phyloP scores from a whole-genome alignment of 139 green algal genomes.

The Micromonas pusilla region DNA sequence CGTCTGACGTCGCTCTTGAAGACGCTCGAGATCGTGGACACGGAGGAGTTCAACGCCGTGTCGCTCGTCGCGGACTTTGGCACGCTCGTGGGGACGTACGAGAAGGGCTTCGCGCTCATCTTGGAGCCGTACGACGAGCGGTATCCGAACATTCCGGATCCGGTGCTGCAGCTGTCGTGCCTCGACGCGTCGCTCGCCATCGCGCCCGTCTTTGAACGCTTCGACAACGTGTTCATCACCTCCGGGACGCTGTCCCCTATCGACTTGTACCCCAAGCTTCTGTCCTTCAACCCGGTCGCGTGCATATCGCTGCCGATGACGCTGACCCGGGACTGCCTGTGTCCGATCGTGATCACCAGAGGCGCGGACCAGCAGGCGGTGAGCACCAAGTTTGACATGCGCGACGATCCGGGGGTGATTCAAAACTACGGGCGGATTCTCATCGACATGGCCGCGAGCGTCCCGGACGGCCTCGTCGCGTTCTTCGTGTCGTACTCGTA shows the following conservation, averaged over 20 bases:
- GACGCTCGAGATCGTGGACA: slow-evolving; percentile 92
- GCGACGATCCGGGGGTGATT: slow-evolving; percentile 41
- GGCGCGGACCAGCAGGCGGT: slow-evolving; percentile 85
- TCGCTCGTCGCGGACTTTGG: slow-evolving; percentile 93
- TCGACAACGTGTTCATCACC: slow-evolving; percentile 95
- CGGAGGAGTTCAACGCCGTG: slow-evolving; percentile 82
- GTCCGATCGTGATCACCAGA: slow-evolving; percentile 87
- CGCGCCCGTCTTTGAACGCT: slow-evolving; percentile 85
- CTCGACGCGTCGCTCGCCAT: slow-evolving; percentile 94
- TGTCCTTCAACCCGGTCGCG: slow-evolving; percentile 90
- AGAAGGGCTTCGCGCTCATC: slow-evolving; percentile 92
- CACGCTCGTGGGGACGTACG: slow-evolving; percentile 91
- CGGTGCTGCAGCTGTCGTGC: slow-evolving; percentile 87
- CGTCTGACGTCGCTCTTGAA: slow-evolving; percentile 83
- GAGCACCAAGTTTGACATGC: slow-evolving; percentile 86
- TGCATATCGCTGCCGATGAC: slow-evolving; percentile 84
- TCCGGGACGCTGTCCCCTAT: slow-evolving; percentile 92
- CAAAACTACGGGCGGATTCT: slow-evolving; percentile 92
- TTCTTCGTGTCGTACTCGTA: slow-evolving; percentile 99
- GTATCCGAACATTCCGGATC: slow-evolving; percentile 83
- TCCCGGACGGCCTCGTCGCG: slow-evolving; percentile 90
- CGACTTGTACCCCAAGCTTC: slow-evolving; percentile 90
- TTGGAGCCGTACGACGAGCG: slow-evolving; percentile 96
- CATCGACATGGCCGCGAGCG: slow-evolving; percentile 72
- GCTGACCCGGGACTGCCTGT: slow-evolving; percentile 90